Evolutionary conservation across 2,329 filamentous ascomycete species (phyloP).

Genomic region (Aspergillus felis): DNA sequence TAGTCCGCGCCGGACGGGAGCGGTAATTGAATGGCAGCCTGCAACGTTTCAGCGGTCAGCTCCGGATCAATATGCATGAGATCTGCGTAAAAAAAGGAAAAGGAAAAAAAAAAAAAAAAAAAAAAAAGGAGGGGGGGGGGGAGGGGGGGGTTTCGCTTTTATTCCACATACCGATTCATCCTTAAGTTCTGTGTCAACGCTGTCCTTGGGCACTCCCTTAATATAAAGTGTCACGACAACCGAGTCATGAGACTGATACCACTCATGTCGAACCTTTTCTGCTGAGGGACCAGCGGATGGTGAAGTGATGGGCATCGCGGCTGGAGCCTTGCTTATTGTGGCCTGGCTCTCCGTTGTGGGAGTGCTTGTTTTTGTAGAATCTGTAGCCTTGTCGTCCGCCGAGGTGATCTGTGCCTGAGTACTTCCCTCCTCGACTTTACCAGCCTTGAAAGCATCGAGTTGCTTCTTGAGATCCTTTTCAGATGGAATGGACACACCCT

Average conservation of each 20-base stretch:
- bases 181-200: constrained; percentile 51
- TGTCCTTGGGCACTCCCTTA: constrained; percentile 59
- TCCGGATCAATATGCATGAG: constrained; percentile 14
- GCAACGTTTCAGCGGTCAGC: constrained; percentile 6
- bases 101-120: too few species aligned
- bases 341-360: constrained; percentile 3
- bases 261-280: constrained; percentile 64
- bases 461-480: constrained; percentile 36
- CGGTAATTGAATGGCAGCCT: constrained; percentile 59
- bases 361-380: not conserved
- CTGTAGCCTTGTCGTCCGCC: constrained; percentile 2
- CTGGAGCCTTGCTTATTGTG: constrained; percentile 1
- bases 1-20: constrained; percentile 51
- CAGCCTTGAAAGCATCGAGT: constrained; percentile 29
- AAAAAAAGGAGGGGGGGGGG: too few species aligned
- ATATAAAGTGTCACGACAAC: constrained; percentile 63
- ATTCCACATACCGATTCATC: constrained; percentile 39
- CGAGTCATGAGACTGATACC: constrained; percentile 61
- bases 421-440: constrained; percentile 10
- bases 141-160: too few species aligned
- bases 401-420: not conserved
- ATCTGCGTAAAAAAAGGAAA: constrained; percentile 4
- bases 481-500: constrained; percentile 41
- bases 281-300: constrained; percentile 26
- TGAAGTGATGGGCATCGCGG: not conserved